Base-by-base conservation (phyloP, 495 filamentous ascomycete species). In the Tuber calosporum region DNA sequence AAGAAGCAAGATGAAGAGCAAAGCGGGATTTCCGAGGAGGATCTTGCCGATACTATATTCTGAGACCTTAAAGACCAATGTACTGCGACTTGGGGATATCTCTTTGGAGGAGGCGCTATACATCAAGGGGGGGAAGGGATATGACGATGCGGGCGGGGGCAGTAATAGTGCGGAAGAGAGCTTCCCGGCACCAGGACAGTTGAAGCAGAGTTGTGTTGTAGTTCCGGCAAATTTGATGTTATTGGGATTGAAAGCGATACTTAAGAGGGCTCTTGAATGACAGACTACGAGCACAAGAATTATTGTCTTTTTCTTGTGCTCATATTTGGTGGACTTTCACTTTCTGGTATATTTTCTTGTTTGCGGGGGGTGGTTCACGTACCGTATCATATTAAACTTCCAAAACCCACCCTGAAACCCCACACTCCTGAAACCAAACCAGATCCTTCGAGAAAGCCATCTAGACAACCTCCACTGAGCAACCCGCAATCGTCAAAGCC, bases 301-400 rank as follows among this genome's bases (percentile, higher is more conserved):
- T 5, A 97, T 99, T 74, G 88, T 98, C 69, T 99, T 99, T 83
- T 91, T 99, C 53, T 96, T 93, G 1, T 98, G 96, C 79, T 94
- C 95, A n/a, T 95, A 99, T 80, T 94, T 91, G 13, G 95, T 98
- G 67, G 93, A 99, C 80, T 99, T 96, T 81, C 93, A 97, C 80
- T 98, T 93, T 79, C 90, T 95, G 68, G 83, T n/a, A n/a, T 97
- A n/a, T 89, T 98, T 75, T 89, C 85, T 1, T 79, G 77, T 20
- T 30, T 15, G 20, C 30, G 4, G 48, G 30, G 8, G 75, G 75
- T 36, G 40, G n/a, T n/a, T n/a, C n/a, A n/a, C n/a, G n/a, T n/a
- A n/a, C n/a, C n/a, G n/a, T n/a, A 39, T 26, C 34, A 58, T n/a
- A 40, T 11, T 41, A 1, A 2, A 53, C 2, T 4, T 15, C 73